A percentile compares a stretch with the other conserved stretches of the same genome.
phyloP scores from a whole-genome alignment of 202 grass and related monocot genomes.

The Eragrostis tef region DNA sequence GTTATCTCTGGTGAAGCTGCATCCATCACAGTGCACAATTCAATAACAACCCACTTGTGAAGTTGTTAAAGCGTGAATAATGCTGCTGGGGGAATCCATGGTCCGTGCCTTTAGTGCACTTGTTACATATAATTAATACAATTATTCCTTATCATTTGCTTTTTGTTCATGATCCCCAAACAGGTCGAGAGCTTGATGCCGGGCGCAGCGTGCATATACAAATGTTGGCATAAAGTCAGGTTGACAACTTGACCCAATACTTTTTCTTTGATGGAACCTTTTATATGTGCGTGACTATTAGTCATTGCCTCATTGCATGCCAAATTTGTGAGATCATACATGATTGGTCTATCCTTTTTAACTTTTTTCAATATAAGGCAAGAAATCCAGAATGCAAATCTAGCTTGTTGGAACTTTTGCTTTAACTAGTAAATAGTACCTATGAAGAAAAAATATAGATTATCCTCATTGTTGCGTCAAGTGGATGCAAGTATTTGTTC shows the following conservation, averaged over 20 bases:
- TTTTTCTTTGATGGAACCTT: conserved; percentile 38
- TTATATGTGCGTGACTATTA: conserved; percentile 13
- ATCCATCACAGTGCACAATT: neutral
- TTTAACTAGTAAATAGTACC: conserved; percentile 23
- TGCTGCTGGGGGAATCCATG: conserved; percentile 39
- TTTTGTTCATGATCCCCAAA: conserved; percentile 45
- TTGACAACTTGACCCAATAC: conserved; percentile 39
- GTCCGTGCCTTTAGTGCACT: conserved; percentile 16
- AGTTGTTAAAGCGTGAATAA: conserved; percentile 21
- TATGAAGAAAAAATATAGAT: conserved; percentile 16
- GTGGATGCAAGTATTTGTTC: conserved; percentile 7
- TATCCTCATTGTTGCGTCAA: conserved; percentile 3
- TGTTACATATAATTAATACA: conserved; percentile 38
- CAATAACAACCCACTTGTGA: conserved; percentile 40
- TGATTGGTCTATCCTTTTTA: conserved; percentile 42
- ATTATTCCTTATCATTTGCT: conserved; percentile 38
- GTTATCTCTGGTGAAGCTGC: conserved; percentile 38
- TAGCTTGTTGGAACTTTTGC: conserved; percentile 38
- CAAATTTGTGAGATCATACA: conserved; percentile 36
- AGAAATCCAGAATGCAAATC: conserved; percentile 41
- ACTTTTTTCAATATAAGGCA: conserved; percentile 45
- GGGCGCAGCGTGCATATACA: conserved; percentile 29
- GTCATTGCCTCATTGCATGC: conserved; percentile 30
- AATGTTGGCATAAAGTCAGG: conserved; percentile 38
- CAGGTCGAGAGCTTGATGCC: conserved; percentile 10